Percentiles rank a stretch among this genome's conserved stretches.
These are phyloP conservation scores for Pisolithus albus DNA, from an alignment of 768 basidiomycete species.

Conservation along the genomic window DNA sequence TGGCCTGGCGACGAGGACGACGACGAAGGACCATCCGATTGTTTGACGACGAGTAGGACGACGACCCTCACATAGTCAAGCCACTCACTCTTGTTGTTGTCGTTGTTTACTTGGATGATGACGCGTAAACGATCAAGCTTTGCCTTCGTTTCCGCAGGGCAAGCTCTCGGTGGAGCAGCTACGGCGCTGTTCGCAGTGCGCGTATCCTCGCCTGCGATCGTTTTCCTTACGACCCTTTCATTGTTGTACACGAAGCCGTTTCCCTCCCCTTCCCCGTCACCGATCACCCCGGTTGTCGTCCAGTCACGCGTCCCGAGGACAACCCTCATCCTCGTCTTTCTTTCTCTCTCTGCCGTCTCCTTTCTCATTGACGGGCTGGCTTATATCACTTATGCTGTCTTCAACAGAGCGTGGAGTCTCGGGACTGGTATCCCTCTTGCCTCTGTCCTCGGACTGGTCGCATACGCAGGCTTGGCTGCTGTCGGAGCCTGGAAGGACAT, in stretches of 20 bases:
- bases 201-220: constrained; percentile 60
- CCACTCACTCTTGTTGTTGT: not conserved
- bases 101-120: constrained; percentile 9
- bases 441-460: constrained; percentile 59
- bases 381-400: constrained; percentile 57
- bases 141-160: constrained; percentile 19
- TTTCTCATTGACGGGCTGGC: constrained; percentile 75
- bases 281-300: constrained; percentile 75
- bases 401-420: constrained; percentile 59
- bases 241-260: constrained; percentile 46
- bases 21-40: constrained; percentile 21
- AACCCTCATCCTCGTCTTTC: constrained; percentile 61
- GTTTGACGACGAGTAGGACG: constrained; percentile 2
- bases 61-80: not conserved
- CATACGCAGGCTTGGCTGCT: constrained; percentile 65
- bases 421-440: constrained; percentile 61
- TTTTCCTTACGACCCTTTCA: constrained; percentile 56
- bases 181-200: constrained; percentile 50
- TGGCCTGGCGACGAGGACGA: constrained; percentile 11
- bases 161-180: constrained; percentile 12
- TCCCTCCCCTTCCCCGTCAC: constrained; percentile 40
- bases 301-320: constrained; percentile 68
- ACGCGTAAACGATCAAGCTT: constrained; percentile 14
- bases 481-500: constrained; percentile 78
- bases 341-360: constrained; percentile 63